A percentile compares a stretch with the other conserved stretches of the same genome.
Evolutionary conservation across 495 filamentous ascomycete species (phyloP).

Genomic region (Trichocladium antarcticum): DNA sequence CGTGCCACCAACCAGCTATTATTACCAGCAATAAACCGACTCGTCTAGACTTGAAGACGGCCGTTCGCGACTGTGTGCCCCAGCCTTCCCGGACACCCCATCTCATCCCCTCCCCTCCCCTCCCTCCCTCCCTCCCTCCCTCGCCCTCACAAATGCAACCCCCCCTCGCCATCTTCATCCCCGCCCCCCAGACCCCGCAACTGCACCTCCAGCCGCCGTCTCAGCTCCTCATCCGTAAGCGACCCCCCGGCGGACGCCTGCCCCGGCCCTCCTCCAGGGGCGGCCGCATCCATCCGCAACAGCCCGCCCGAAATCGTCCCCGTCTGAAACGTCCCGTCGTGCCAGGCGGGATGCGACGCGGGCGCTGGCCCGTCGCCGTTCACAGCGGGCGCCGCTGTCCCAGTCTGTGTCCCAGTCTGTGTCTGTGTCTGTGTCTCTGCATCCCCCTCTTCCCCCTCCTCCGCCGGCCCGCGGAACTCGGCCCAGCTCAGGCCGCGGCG

Average conservation of each 20-base stretch:
- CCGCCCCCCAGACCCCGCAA: conserved; percentile 38
- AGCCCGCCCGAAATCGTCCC: conserved; percentile 35
- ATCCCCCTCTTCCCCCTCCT: neutral
- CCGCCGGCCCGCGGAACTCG: conserved; percentile 34
- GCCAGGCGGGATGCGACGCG: conserved; percentile 39
- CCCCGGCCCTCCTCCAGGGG: neutral
- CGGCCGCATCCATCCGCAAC: conserved; percentile 26
- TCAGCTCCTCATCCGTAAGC: conserved; percentile 39
- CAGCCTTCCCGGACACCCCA: too few relatives aligned
- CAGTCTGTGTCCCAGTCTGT: conserved; percentile 12
- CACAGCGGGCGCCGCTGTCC: too few relatives aligned
- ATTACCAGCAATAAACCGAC: neutral
- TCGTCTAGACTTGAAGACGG: neutral
- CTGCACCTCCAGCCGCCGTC: conserved; percentile 35
- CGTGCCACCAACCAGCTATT: neutral
- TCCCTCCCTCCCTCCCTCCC: conserved; percentile 17
- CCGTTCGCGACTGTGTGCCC: too few relatives aligned
- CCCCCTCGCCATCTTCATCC: conserved; percentile 48
- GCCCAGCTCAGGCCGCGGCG: conserved; percentile 58
- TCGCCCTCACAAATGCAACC: conserved; percentile 52
- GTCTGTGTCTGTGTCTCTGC: neutral
- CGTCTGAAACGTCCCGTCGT: conserved; percentile 46
- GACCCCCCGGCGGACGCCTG: conserved; percentile 19
- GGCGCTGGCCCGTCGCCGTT: too few relatives aligned
- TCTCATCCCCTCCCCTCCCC: neutral